Evolutionary conservation across 306 rosid species (phyloP).

Genomic region (Herpetospermum pedunculosum): DNA sequence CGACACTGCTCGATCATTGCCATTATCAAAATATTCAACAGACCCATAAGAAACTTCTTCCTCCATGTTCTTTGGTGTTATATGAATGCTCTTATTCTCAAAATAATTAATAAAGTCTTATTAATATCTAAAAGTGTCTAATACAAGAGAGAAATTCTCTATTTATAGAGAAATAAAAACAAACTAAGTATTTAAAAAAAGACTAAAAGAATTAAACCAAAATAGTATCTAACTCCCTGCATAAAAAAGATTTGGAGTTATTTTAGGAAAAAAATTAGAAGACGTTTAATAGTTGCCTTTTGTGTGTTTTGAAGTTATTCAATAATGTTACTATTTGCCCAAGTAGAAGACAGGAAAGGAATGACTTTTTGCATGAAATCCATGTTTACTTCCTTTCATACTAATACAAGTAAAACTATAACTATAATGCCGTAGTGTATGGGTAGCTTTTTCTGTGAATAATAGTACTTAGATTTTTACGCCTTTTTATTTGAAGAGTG

Average conservation of each 20-base stretch:
- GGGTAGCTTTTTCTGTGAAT: not conserved
- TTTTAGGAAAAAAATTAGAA: not conserved
- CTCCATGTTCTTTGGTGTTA: too few species aligned
- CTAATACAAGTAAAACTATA: not conserved
- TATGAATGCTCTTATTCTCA: too few species aligned
- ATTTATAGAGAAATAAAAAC: too few species aligned
- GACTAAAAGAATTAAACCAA: too few species aligned
- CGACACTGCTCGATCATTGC: too few species aligned
- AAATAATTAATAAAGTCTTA: too few species aligned
- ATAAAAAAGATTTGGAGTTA: not conserved
- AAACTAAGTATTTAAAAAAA: too few species aligned
- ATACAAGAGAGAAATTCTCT: too few species aligned
- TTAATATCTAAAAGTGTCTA: too few species aligned
- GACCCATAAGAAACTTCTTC: too few species aligned
- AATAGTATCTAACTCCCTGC: too few species aligned
- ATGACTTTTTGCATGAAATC: not conserved
- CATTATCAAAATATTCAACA: too few species aligned
- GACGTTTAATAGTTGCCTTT: not conserved
- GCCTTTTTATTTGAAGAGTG: not conserved
- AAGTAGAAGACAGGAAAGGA: not conserved
- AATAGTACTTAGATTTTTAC: not conserved
- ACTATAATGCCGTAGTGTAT: not conserved
- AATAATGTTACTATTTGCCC: not conserved
- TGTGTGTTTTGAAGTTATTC: not conserved
- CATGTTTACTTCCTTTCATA: not conserved